A percentile compares a stretch with the other conserved stretches of the same genome.
These are phyloP conservation scores for Phytopythium helicoides DNA, from an alignment of 352 stramenopile genomes.

Conservation along the genomic window DNA sequence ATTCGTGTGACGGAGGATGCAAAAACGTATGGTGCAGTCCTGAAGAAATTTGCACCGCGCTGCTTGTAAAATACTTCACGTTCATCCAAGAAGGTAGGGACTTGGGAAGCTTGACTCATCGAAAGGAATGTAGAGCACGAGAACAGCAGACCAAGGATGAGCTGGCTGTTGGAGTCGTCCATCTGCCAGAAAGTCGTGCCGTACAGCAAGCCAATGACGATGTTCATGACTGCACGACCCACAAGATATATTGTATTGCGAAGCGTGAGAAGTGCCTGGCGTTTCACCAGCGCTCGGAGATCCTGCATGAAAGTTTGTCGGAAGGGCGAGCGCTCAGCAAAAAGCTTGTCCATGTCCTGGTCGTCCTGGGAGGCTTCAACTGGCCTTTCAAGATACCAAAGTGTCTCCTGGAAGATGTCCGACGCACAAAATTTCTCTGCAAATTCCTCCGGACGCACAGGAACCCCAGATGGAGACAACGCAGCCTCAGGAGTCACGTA, in stretches of 20 bases:
- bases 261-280: constrained; percentile 64
- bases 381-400: constrained; percentile 33
- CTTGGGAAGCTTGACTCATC: constrained; percentile 72
- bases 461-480: constrained; percentile 6
- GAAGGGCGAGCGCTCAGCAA: constrained; percentile 27
- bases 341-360: constrained; percentile 27
- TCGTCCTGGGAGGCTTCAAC: no score
- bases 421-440: constrained; percentile 42
- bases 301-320: constrained; percentile 47
- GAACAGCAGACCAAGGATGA: constrained; percentile 86
- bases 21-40: constrained; percentile 82
- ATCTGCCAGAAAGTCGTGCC: constrained; percentile 68
- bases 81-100: constrained; percentile 76
- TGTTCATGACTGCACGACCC: constrained; percentile 46
- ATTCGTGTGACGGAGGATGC: constrained; percentile 43
- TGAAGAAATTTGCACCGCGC: constrained; percentile 84
- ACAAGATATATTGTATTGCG: constrained; percentile 53
- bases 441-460: constrained; percentile 36
- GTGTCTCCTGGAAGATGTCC: constrained; percentile 41
- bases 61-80: constrained; percentile 89
- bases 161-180: constrained; percentile 43
- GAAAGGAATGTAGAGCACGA: constrained; percentile 85
- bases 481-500: constrained; percentile 14
- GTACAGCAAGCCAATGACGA: constrained; percentile 65
- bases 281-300: constrained; percentile 29